Percentiles rank a stretch among this genome's conserved stretches.
Conservation (phyloP, 148 eudicot genomes). For the Rheum nobile region DNA sequence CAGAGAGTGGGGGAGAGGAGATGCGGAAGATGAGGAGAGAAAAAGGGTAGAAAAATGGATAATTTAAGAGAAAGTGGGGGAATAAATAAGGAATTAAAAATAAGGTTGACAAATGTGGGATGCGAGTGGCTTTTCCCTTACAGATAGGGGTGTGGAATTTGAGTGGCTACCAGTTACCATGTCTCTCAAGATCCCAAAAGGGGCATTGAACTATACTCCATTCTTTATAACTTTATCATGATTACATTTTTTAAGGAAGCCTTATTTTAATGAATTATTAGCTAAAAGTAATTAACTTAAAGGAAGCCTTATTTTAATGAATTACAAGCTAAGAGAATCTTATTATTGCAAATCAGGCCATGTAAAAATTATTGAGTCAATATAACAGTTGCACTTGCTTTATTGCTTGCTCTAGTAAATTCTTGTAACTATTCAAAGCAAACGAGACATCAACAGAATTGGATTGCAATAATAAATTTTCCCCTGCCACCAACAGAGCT, state of each 20-base stretch:
- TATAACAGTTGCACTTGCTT: not conserved
- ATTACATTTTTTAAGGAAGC: not conserved
- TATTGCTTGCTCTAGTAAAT: too few relatives aligned
- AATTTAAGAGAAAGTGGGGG: not conserved
- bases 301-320: too few relatives aligned
- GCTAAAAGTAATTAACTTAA: not conserved
- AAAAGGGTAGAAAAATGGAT: not conserved
- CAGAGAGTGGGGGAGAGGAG: not conserved
- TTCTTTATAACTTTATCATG: not conserved
- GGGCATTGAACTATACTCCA: not conserved
- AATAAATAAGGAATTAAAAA: constrained; percentile 6
- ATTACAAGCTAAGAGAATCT: too few relatives aligned
- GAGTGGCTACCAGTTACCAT: constrained; percentile 30
- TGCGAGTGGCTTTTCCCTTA: constrained; percentile 35
- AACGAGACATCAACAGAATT: too few relatives aligned
- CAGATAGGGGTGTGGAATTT: constrained; percentile 48
- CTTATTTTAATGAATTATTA: not conserved
- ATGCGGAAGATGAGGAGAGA: not conserved
- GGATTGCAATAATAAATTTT: not conserved
- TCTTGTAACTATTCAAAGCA: too few relatives aligned
- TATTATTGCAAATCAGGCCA: too few relatives aligned
- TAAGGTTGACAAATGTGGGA: not conserved
- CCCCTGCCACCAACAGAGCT: not conserved
- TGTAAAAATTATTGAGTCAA: too few relatives aligned
- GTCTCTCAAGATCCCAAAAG: constrained; percentile 9